Evolutionary conservation across 23 red algal species (phyloP), one percentile per base, ranked within the genome.

Genomic region (Agarophyton chilense): DNA sequence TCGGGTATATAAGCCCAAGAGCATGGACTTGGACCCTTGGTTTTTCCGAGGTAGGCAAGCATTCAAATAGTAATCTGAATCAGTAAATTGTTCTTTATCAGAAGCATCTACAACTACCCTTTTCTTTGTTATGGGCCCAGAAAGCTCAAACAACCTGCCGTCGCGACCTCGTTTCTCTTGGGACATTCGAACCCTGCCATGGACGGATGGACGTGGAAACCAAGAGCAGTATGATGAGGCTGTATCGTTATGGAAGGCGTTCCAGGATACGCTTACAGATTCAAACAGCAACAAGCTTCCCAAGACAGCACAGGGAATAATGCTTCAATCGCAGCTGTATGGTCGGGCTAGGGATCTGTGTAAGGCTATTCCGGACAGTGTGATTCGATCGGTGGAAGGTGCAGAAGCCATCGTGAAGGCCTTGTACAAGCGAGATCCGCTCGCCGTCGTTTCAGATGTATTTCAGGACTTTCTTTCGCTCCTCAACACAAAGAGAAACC

Each of bases 261-360:
- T 44, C 51, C 72, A 77, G 45, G 41, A 77, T 51, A 77, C 72
- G 6, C 39, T 50, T 16, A 19, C 43, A 51, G 0, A 50, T 34
- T 74, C 2, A 10, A 74, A 74, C 68, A 74, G 36, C 21, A 74
- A 74, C 2, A 74, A 74, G 28, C 10, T 74, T 0, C 18, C 68
- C 22, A 74, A 74, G 34, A 12, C 18, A 39, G 68, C 68, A 31
- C 72, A 13, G 7, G 50, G 41, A 33, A 58, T 82, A 12, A 64
- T 84, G 80, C 25, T 84, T 1, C 57, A 84, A 57, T 84, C 54
- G 35, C 80, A 84, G 43, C 25, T 84, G 58, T 84, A 68, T 24
- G 80, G 80, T 25, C 58, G 40, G 8, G 80, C 80, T 1, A 22
- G 39, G 49, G 56, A 84, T 45, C 26, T 84, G 19, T 84, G 80